Evolutionary conservation across 805 yeast genomes (phyloP).

Genomic region (Teunomyces lycoperdinae): DNA sequence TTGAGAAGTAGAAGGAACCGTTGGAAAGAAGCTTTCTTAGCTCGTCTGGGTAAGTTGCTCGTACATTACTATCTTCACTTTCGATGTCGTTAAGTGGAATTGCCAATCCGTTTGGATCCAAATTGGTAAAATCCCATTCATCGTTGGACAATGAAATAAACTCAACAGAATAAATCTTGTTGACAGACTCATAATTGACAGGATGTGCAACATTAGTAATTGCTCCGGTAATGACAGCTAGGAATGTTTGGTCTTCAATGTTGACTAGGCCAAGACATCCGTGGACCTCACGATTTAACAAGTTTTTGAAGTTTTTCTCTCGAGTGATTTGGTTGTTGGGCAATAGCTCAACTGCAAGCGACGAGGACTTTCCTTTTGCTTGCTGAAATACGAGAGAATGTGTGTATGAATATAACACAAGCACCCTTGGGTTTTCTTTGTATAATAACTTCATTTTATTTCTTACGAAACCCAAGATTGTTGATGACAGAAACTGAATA

Average conservation of each 20-base stretch:
- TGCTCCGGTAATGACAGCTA: constrained; percentile 78
- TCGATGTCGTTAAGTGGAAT: constrained; percentile 37
- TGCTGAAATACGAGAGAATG: constrained; percentile 28
- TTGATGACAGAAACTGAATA: neutral
- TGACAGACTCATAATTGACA: constrained; percentile 71
- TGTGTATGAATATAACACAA: constrained; percentile 29
- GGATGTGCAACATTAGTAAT: constrained; percentile 75
- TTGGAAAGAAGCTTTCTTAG: constrained; percentile 72
- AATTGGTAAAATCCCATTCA: constrained; percentile 76
- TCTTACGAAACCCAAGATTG: neutral
- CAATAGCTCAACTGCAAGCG: constrained; percentile 49
- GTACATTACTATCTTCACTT: constrained; percentile 23
- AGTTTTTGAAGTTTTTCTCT: constrained; percentile 34
- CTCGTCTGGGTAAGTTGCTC: constrained; percentile 65
- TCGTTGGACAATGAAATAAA: constrained; percentile 70
- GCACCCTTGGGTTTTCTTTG: constrained; percentile 30
- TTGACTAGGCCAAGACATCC: constrained; percentile 84
- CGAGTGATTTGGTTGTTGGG: constrained; percentile 35
- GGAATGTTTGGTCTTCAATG: constrained; percentile 61
- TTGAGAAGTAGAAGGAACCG: constrained; percentile 90
- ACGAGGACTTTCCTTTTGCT: constrained; percentile 14
- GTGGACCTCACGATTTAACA: constrained; percentile 40
- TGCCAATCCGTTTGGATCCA: constrained; percentile 70
- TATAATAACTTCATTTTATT: constrained; percentile 28
- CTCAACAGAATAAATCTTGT: constrained; percentile 80